Conservation (phyloP, 192 early-diverging fungal genomes). For the Entomortierella beljakovae region DNA sequence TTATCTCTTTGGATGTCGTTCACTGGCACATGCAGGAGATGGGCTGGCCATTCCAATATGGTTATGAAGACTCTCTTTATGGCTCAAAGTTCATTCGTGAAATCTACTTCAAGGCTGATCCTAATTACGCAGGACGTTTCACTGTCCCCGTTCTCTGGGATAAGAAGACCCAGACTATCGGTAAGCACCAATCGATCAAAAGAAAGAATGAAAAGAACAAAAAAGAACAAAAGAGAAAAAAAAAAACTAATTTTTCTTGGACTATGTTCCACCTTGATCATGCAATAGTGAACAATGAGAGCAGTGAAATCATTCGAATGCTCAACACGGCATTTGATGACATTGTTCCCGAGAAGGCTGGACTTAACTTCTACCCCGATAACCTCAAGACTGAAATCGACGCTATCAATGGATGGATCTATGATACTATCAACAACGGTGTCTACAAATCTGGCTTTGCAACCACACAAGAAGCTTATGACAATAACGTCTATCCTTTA, state of each 20-base stretch:
- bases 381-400: conserved; percentile 83
- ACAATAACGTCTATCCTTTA: conserved; percentile 75
- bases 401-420: conserved; percentile 90
- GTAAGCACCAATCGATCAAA: conserved; percentile 49
- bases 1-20: conserved; percentile 90
- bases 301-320: conserved; percentile 95
- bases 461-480: conserved; percentile 86
- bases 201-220: neutral
- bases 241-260: no score
- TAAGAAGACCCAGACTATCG: conserved; percentile 90
- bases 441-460: conserved; percentile 97
- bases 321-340: conserved; percentile 92
- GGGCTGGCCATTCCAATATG: conserved; percentile 84
- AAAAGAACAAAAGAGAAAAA: neutral
- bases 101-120: conserved; percentile 92
- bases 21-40: conserved; percentile 82
- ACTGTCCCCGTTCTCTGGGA: conserved; percentile 99
- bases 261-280: no score
- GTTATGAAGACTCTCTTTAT: conserved; percentile 82
- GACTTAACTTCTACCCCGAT: conserved; percentile 85
- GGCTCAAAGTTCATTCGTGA: conserved; percentile 83
- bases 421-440: conserved; percentile 96
- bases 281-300: conserved; percentile 90
- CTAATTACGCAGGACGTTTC: conserved; percentile 78
- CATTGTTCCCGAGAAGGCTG: conserved; percentile 70